A percentile compares a stretch with the other conserved stretches of the same genome.
Evolutionary conservation across 2,329 filamentous ascomycete genomes (phyloP).

Genomic region (Monilinia aucupariae): DNA sequence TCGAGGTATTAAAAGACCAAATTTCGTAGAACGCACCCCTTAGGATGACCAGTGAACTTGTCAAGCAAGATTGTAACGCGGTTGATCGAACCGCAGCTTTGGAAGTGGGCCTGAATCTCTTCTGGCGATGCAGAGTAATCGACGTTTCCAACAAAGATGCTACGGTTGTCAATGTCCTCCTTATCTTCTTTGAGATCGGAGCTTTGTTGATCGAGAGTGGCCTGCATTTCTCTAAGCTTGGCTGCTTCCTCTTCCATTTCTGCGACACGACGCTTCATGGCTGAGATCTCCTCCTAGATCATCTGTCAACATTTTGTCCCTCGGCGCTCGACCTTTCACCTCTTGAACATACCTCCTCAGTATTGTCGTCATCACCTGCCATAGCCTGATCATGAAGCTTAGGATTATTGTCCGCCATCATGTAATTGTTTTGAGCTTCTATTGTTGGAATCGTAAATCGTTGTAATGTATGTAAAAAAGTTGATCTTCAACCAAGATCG

Average conservation of each 20-base stretch:
- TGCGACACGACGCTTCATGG: slow-evolving; percentile 80
- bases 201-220: slow-evolving; percentile 75
- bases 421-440: background rate
- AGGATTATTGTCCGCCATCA: slow-evolving; percentile 30
- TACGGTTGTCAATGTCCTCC: slow-evolving; percentile 90
- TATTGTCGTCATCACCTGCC: slow-evolving; percentile 31
- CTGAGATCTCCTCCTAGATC: slow-evolving; percentile 67
- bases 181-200: slow-evolving; percentile 85
- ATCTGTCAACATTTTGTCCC: slow-evolving; percentile 9
- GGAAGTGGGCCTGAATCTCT: slow-evolving; percentile 97
- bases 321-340: background rate
- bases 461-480: background rate
- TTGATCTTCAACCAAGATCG: background rate
- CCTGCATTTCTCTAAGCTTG: slow-evolving; percentile 83
- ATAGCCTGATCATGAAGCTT: slow-evolving; percentile 32
- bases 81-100: slow-evolving; percentile 95
- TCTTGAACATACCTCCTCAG: slow-evolving; percentile 32
- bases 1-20: slow-evolving; percentile 18
- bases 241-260: slow-evolving; percentile 89
- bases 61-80: slow-evolving; percentile 94
- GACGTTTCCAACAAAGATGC: slow-evolving; percentile 97
- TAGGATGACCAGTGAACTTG: slow-evolving; percentile 98
- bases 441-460: background rate
- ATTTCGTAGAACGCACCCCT: slow-evolving; percentile 65
- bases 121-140: slow-evolving; percentile 96